These are phyloP conservation scores for Aspergillus tubingensis DNA, from an alignment of 2,329 filamentous ascomycete species.

Conservation along the genomic window DNA sequence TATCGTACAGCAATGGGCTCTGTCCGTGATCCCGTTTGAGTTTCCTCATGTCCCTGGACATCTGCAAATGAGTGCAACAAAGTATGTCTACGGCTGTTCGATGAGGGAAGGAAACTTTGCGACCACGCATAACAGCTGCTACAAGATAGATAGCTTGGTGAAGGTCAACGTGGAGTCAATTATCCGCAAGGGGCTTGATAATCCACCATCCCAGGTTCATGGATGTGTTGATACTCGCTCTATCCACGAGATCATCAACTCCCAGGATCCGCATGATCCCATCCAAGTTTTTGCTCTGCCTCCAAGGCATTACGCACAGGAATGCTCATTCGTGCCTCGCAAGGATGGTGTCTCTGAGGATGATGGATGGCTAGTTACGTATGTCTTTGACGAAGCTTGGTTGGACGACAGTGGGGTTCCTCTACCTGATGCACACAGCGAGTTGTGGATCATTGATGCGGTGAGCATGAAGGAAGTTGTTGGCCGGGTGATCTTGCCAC, in stretches of 20 bases:
- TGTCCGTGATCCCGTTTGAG: conserved; percentile 67
- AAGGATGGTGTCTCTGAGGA: conserved; percentile 54
- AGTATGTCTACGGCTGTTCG: conserved; percentile 71
- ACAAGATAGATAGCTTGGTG: conserved; percentile 13
- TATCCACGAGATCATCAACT: conserved; percentile 55
- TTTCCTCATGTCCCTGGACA: conserved; percentile 63
- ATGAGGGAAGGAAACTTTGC: conserved; percentile 27
- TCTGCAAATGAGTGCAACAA: conserved; percentile 59
- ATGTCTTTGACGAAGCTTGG: conserved; percentile 70
- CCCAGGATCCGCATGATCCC: conserved; percentile 52
- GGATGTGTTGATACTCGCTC: conserved; percentile 64
- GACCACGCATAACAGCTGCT: background rate
- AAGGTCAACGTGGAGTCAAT: conserved; percentile 10
- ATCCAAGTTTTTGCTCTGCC: conserved; percentile 66
- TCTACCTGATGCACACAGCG: conserved; percentile 51
- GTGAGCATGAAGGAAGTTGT: conserved; percentile 60
- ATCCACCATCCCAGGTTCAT: conserved; percentile 53
- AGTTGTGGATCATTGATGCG: conserved; percentile 70
- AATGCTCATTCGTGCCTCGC: conserved; percentile 65
- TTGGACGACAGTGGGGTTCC: conserved; percentile 55
- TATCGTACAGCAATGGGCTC: conserved; percentile 65
- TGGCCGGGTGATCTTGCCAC: conserved; percentile 60
- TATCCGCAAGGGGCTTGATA: conserved; percentile 51
- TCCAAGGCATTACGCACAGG: conserved; percentile 63
- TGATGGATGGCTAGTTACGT: conserved; percentile 67